phyloP scores from a whole-genome alignment of 306 rosid species.

The Cicer yamashitae region DNA sequence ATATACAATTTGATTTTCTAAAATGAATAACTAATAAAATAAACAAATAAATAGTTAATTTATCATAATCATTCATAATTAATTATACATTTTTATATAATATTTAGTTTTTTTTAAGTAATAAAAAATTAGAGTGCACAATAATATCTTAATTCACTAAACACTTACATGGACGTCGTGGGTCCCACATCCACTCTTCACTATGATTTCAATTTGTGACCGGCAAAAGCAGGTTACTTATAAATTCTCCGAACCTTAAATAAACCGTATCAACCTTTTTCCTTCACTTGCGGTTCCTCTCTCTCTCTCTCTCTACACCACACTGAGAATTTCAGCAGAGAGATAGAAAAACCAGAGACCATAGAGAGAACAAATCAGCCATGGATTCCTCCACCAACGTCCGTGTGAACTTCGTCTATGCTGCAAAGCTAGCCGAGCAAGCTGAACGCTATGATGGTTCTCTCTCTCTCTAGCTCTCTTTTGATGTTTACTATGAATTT shows the following conservation, averaged over 20 bases:
- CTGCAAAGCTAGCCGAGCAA: conserved; percentile 51
- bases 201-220: background rate
- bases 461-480: conserved; percentile 34
- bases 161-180: background rate
- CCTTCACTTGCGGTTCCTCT: conserved; percentile 12
- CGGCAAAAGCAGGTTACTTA: conserved; percentile 41
- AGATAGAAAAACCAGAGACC: conserved; percentile 15
- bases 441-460: conserved; percentile 58
- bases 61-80: too few relatives aligned
- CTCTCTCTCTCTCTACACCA: background rate
- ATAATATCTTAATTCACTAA: too few relatives aligned
- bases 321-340: conserved; percentile 13
- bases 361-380: conserved; percentile 35
- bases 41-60: too few relatives aligned
- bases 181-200: background rate
- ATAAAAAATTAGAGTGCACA: too few relatives aligned
- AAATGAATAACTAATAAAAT: too few relatives aligned
- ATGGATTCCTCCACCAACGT: conserved; percentile 49
- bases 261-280: conserved; percentile 18
- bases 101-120: too few relatives aligned
- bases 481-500: conserved; percentile 1
- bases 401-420: conserved; percentile 45
- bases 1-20: too few relatives aligned
- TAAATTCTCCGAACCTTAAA: background rate
- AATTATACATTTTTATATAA: too few relatives aligned